These are phyloP conservation scores for Fusarium abutilonis DNA, from an alignment of 2,329 filamentous ascomycete species.

Conservation along the genomic window DNA sequence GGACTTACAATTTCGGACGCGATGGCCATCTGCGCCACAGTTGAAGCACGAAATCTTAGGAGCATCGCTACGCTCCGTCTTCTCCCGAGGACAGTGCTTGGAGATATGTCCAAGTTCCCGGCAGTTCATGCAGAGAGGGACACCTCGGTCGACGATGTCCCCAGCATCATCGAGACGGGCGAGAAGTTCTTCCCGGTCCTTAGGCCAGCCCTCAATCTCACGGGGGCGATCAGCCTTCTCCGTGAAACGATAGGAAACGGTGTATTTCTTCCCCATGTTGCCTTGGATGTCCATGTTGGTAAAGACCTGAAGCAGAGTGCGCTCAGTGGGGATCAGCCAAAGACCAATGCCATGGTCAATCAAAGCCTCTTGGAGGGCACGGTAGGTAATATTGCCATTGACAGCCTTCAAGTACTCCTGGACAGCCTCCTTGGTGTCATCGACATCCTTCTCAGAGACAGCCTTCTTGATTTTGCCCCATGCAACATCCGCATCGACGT, in stretches of 20 bases:
- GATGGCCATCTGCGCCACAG: constrained; percentile 71
- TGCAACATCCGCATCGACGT: constrained; percentile 63
- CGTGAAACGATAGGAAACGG: constrained; percentile 69
- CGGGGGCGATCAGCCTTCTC: constrained; percentile 66
- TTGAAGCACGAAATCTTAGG: constrained; percentile 69
- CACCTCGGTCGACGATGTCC: constrained; percentile 66
- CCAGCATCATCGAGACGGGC: constrained; percentile 73
- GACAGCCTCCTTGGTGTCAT: constrained; percentile 69
- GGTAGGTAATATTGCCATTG: constrained; percentile 65
- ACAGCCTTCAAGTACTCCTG: constrained; percentile 69
- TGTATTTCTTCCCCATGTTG: constrained; percentile 71
- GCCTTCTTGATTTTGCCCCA: constrained; percentile 67
- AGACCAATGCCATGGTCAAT: constrained; percentile 63
- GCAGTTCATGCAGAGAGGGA: constrained; percentile 72
- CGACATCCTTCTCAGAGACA: constrained; percentile 64
- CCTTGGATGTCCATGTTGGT: constrained; percentile 80
- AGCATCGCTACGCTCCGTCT: constrained; percentile 56
- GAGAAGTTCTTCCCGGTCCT: constrained; percentile 67
- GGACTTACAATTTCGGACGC: constrained; percentile 72
- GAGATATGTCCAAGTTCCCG: constrained; percentile 69
- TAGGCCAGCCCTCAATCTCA: constrained; percentile 69
- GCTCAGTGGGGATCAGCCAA: constrained; percentile 71
- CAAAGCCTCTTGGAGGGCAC: constrained; percentile 69
- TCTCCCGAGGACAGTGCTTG: constrained; percentile 70
- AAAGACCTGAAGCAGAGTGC: constrained; percentile 63